These are phyloP conservation scores for Entophlyctis luteolus DNA, from an alignment of 192 early-diverging fungal species.

Conservation along the genomic window DNA sequence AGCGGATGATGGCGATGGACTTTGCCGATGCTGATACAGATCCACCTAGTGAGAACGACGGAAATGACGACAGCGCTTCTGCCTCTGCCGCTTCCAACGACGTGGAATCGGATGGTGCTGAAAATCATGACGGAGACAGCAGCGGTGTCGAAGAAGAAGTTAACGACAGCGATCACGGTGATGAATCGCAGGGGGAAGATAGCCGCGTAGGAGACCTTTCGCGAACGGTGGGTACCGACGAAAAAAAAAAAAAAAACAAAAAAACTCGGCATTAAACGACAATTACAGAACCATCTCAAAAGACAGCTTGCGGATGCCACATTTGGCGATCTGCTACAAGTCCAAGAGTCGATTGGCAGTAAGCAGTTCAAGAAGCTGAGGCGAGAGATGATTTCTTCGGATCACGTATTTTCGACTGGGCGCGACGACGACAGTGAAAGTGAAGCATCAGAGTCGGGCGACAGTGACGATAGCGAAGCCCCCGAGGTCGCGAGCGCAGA, in stretches of 20 bases:
- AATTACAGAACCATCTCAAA: constrained; percentile 16
- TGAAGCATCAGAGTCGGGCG: constrained; percentile 30
- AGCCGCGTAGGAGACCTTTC: neutral
- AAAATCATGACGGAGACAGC: constrained; percentile 1
- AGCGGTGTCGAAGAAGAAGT: neutral
- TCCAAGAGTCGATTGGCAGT: constrained; percentile 68
- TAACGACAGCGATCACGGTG: constrained; percentile 9
- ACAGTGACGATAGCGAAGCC: constrained; percentile 39
- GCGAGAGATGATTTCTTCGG: constrained; percentile 26
- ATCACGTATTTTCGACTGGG: constrained; percentile 29
- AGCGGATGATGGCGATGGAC: neutral
- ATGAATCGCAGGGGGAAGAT: constrained; percentile 15
- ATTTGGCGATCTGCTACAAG: constrained; percentile 74
- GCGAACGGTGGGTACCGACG: neutral
- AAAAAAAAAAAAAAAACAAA: neutral
- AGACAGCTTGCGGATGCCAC: constrained; percentile 66
- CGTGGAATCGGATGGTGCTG: constrained; percentile 6
- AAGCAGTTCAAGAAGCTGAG: constrained; percentile 58
- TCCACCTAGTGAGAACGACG: neutral
- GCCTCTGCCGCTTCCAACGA: neutral
- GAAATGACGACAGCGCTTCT: no score
- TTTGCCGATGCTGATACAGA: neutral
- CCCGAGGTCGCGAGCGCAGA: constrained; percentile 28
- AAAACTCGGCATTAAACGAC: neutral
- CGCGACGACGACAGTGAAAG: constrained; percentile 29